phyloP scores from a whole-genome alignment of 176 grass and related monocot species.

The Avena atlantica region DNA sequence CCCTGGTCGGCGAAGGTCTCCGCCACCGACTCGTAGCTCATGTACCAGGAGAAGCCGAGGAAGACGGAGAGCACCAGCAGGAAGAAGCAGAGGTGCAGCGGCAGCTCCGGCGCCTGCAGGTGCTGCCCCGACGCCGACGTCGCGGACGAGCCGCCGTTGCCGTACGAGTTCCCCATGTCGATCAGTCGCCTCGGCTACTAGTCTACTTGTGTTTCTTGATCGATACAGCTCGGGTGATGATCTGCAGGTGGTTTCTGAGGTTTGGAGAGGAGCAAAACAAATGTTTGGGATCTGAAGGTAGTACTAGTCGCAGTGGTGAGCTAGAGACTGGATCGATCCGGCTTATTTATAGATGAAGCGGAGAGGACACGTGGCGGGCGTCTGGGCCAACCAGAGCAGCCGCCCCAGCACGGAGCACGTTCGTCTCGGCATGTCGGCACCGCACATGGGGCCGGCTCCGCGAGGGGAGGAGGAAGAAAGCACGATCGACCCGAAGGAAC shows the following conservation, averaged over 20 bases:
- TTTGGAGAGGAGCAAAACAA: background rate
- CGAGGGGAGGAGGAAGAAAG: background rate
- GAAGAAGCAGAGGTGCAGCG: conserved; percentile 70
- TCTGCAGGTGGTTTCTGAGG: background rate
- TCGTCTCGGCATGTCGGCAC: background rate
- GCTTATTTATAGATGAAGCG: conserved; percentile 37
- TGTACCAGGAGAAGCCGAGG: conserved; percentile 71
- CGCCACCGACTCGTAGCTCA: conserved; percentile 58
- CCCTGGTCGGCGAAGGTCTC: conserved; percentile 54
- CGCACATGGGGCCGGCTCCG: conserved; percentile 54
- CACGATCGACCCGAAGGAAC: background rate
- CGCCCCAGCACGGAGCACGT: conserved; percentile 34
- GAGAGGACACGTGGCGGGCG: background rate
- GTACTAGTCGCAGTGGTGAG: background rate
- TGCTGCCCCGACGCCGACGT: background rate
- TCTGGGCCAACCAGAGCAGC: conserved; percentile 8
- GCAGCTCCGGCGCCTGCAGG: conserved; percentile 49
- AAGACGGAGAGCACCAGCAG: conserved; percentile 63
- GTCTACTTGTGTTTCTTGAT: background rate
- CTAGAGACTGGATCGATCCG: background rate
- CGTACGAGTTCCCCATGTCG: conserved; percentile 50
- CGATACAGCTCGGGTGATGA: background rate
- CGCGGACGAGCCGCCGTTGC: background rate
- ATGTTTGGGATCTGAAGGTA: too few relatives aligned
- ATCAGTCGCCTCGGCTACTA: background rate